phyloP scores from a whole-genome alignment of 169 alveolate genomes.

The Babesia gibsoni region DNA sequence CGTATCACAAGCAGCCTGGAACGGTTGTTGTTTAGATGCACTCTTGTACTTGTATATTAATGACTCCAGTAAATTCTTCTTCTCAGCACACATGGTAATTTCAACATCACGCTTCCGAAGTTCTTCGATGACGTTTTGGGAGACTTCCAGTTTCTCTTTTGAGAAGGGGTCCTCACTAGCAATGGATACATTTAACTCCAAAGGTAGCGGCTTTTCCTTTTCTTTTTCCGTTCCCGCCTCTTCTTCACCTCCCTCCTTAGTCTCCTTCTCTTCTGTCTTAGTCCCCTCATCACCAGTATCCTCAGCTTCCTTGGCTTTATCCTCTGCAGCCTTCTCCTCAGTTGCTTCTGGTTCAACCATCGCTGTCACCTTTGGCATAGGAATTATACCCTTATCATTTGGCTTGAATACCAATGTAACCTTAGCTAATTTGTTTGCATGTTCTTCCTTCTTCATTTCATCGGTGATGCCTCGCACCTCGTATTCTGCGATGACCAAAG shows the following conservation, averaged over 20 bases:
- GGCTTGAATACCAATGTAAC: constrained; percentile 24
- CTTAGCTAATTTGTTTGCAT: constrained; percentile 21
- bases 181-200: constrained; percentile 1
- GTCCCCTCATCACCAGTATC: not conserved
- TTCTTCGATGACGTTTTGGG: constrained; percentile 3
- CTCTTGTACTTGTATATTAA: constrained; percentile 52
- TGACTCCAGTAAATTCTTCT: constrained; percentile 44
- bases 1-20: constrained; percentile 47
- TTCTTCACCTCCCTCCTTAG: constrained; percentile 6
- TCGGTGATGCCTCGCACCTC: constrained; percentile 19
- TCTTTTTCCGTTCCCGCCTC: constrained; percentile 27
- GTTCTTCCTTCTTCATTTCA: constrained; percentile 25
- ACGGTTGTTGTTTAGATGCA: constrained; percentile 22
- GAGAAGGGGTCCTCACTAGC: constrained; percentile 3
- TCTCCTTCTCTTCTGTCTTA: not conserved
- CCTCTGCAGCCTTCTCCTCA: not conserved
- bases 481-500: not conserved
- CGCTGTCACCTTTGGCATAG: not conserved
- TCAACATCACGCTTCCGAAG: constrained; percentile 18
- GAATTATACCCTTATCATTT: constrained; percentile 10
- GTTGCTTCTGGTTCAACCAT: constrained; percentile 11
- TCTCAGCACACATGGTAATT: constrained; percentile 9
- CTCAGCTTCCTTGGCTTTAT: constrained; percentile 7
- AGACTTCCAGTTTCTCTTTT: constrained; percentile 20
- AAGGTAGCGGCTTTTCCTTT: constrained; percentile 22